Evolutionary conservation across 2,329 filamentous ascomycete species (phyloP).

Genomic region (Exserohilum rostratum): DNA sequence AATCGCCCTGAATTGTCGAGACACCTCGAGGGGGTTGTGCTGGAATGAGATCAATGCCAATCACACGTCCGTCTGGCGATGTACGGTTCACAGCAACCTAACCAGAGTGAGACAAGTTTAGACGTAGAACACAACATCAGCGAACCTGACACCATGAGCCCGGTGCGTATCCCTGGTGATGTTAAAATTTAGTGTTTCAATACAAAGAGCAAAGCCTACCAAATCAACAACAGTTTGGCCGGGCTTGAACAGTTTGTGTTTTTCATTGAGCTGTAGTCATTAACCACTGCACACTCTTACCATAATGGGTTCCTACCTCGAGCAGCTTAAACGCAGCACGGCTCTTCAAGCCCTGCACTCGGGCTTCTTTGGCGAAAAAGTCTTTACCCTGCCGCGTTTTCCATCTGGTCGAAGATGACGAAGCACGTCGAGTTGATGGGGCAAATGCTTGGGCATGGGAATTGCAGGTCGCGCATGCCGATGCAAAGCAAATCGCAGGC

Average conservation of each 20-base stretch:
- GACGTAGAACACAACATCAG: not conserved
- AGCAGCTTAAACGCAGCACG: constrained; percentile 92
- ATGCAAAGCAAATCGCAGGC: constrained; percentile 17
- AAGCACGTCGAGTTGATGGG: constrained; percentile 24
- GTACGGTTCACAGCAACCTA: constrained; percentile 84
- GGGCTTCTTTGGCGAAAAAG: constrained; percentile 74
- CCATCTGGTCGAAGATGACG: constrained; percentile 76
- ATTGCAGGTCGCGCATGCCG: constrained; percentile 20
- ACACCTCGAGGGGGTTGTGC: constrained; percentile 89
- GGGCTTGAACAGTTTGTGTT: constrained; percentile 76
- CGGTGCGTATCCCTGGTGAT: constrained; percentile 71
- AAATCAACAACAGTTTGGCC: constrained; percentile 91
- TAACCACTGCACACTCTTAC: constrained; percentile 13
- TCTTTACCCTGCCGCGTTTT: constrained; percentile 79
- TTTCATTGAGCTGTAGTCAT: constrained; percentile 72
- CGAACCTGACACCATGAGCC: constrained; percentile 66
- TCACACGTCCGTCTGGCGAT: constrained; percentile 74
- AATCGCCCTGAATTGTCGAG: constrained; percentile 95
- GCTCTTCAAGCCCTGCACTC: constrained; percentile 81
- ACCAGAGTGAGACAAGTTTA: constrained; percentile 3
- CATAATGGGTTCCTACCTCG: constrained; percentile 62
- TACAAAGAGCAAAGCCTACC: constrained; percentile 52
- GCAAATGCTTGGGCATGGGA: constrained; percentile 8
- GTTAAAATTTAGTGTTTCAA: constrained; percentile 19
- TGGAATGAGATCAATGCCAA: constrained; percentile 94